Conservation (phyloP, 345 rosid genomes). For the Citropsis articulata region DNA sequence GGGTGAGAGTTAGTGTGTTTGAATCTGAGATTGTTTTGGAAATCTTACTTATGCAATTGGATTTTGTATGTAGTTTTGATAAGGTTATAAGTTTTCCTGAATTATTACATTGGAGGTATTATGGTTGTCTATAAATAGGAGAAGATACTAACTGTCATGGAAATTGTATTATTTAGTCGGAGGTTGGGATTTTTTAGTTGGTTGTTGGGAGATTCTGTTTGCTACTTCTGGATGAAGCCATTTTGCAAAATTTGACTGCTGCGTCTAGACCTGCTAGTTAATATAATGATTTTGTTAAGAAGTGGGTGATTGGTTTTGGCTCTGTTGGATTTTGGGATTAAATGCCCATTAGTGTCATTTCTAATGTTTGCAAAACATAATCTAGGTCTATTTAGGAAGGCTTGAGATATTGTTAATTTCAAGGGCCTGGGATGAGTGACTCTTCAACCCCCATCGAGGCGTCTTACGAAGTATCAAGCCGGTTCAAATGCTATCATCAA, state of each 20-base stretch:
- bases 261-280: neutral
- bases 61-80: neutral
- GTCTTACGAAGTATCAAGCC: too few species aligned
- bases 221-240: neutral
- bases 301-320: neutral
- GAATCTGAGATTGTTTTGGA: neutral
- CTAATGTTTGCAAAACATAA: neutral
- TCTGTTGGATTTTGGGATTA: neutral
- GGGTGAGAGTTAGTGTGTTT: neutral
- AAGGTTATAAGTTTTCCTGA: neutral
- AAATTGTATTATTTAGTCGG: neutral
- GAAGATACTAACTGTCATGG: neutral
- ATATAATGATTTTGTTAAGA: neutral
- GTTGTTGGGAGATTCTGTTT: neutral
- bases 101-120: neutral
- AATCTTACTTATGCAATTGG: neutral
- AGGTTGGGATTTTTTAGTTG: neutral
- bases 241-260: neutral
- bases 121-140: neutral
- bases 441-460: neutral
- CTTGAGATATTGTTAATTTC: too few species aligned
- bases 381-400: too few species aligned
- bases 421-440: neutral
- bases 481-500: neutral
- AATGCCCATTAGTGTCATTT: neutral